phyloP scores from a whole-genome alignment of 768 basidiomycete genomes.

The Hortiboletus campestris region DNA sequence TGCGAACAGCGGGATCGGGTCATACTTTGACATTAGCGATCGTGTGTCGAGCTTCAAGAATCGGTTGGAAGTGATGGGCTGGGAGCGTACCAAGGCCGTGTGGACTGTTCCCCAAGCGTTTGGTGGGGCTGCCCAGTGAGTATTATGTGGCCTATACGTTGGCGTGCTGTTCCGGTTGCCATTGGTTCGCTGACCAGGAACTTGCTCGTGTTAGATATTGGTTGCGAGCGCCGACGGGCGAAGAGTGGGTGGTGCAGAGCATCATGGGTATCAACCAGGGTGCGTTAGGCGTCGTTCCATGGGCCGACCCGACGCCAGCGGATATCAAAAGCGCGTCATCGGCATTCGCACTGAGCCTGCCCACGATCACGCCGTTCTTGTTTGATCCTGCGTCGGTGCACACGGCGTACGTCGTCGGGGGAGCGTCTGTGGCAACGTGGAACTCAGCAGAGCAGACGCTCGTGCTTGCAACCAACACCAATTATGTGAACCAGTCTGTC shows the following conservation, averaged over 20 bases:
- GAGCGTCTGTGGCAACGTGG: constrained; percentile 56
- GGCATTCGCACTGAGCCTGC: constrained; percentile 43
- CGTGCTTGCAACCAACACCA: constrained; percentile 51
- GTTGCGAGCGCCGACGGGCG: constrained; percentile 58
- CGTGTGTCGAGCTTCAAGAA: constrained; percentile 66
- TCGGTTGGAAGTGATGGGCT: constrained; percentile 59
- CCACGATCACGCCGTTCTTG: constrained; percentile 47
- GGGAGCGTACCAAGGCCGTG: constrained; percentile 65
- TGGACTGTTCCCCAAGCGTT: constrained; percentile 86
- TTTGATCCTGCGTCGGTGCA: constrained; percentile 40
- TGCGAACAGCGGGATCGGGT: constrained; percentile 30
- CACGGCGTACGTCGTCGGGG: constrained; percentile 38
- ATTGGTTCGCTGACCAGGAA: not conserved
- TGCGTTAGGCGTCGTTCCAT: constrained; percentile 48
- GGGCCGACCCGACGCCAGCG: constrained; percentile 52
- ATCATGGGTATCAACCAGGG: constrained; percentile 74
- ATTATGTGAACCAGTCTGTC: constrained; percentile 38
- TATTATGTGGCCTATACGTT: not conserved
- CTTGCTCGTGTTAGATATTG: constrained; percentile 44
- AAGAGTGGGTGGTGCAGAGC: constrained; percentile 65
- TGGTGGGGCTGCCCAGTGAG: constrained; percentile 37
- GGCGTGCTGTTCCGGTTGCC: not conserved
- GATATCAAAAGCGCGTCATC: constrained; percentile 58
- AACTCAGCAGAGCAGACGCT: constrained; percentile 39
- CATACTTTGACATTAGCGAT: constrained; percentile 64